phyloP scores from a whole-genome alignment of 2,329 filamentous ascomycete species.

The Cordyceps sp. region DNA sequence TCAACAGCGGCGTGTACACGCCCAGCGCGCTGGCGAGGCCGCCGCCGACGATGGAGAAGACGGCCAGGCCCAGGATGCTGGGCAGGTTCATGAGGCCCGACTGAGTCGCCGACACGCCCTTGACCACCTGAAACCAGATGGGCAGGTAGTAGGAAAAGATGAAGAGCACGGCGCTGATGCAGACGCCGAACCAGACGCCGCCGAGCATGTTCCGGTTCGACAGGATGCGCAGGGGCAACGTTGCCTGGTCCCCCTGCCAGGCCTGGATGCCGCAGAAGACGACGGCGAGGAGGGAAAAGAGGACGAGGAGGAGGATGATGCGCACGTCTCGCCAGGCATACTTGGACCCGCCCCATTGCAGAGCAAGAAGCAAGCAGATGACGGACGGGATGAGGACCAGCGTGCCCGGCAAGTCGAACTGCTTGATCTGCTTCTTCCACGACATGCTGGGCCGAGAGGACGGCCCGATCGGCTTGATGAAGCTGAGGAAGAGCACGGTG shows the following conservation, averaged over 20 bases:
- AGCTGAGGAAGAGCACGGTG: constrained; percentile 27
- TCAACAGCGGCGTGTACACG: constrained; percentile 23
- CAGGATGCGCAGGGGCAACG: constrained; percentile 28
- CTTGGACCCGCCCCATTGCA: constrained; percentile 38
- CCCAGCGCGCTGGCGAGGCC: constrained; percentile 33
- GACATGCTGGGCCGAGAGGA: constrained; percentile 11
- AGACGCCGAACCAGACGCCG: constrained; percentile 26
- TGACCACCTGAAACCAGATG: constrained; percentile 36
- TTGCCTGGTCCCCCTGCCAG: constrained; percentile 24
- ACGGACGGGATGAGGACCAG: constrained; percentile 32
- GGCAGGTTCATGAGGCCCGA: constrained; percentile 39
- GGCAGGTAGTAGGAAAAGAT: constrained; percentile 36
- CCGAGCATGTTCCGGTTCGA: constrained; percentile 23
- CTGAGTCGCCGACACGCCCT: constrained; percentile 31
- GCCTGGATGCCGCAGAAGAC: constrained; percentile 31
- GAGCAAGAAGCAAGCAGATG: constrained; percentile 34
- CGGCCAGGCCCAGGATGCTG: constrained; percentile 28
- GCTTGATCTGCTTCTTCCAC: constrained; percentile 11
- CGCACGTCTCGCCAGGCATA: constrained; percentile 30
- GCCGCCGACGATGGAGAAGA: constrained; percentile 29
- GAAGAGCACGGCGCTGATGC: constrained; percentile 35
- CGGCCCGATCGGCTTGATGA: constrained; percentile 21
- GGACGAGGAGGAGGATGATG: constrained; percentile 35
- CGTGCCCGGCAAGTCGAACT: constrained; percentile 32
- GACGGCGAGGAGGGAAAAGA: constrained; percentile 24